Conservation (phyloP, 768 basidiomycete genomes). For the Hygrocybe punicea region DNA sequence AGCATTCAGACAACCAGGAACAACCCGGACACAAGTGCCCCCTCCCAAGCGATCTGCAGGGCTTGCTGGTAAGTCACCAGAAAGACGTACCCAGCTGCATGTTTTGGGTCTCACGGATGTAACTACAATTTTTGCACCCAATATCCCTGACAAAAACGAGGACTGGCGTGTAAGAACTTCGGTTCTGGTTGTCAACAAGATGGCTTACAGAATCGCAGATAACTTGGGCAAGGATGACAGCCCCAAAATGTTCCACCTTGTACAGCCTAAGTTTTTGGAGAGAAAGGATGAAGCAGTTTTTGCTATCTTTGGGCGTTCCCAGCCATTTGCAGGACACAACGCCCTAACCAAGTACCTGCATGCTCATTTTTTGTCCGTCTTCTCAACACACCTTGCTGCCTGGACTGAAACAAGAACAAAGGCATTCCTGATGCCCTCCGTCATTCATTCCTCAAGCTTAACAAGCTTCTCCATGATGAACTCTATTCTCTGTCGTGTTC, state of each 20-base stretch:
- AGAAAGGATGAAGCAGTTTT: constrained; percentile 82
- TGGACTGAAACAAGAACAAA: constrained; percentile 49
- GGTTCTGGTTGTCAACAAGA: constrained; percentile 77
- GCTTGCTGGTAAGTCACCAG: no score
- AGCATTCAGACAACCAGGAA: no score
- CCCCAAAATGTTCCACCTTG: constrained; percentile 88
- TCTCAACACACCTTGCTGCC: constrained; percentile 54
- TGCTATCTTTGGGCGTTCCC: constrained; percentile 88
- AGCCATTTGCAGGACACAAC: constrained; percentile 56
- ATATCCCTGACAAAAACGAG: constrained; percentile 79
- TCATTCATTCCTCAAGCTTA: constrained; percentile 82
- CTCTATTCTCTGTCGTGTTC: constrained; percentile 32
- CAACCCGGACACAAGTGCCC: no score
- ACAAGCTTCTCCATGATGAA: constrained; percentile 73
- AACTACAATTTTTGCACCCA: constrained; percentile 58
- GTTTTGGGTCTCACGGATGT: constrained; percentile 99
- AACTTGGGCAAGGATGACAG: constrained; percentile 76
- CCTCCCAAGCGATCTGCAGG: no score
- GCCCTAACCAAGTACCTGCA: constrained; percentile 78
- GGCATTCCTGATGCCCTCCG: constrained; percentile 73
- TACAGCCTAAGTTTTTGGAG: constrained; percentile 72
- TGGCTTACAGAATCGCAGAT: constrained; percentile 97
- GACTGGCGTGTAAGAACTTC: constrained; percentile 92
- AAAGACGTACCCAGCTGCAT: constrained; percentile 77
- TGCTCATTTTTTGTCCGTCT: constrained; percentile 68